These are phyloP conservation scores for Cynanchum wilfordii DNA, from an alignment of 257 asterid genomes.

Conservation along the genomic window DNA sequence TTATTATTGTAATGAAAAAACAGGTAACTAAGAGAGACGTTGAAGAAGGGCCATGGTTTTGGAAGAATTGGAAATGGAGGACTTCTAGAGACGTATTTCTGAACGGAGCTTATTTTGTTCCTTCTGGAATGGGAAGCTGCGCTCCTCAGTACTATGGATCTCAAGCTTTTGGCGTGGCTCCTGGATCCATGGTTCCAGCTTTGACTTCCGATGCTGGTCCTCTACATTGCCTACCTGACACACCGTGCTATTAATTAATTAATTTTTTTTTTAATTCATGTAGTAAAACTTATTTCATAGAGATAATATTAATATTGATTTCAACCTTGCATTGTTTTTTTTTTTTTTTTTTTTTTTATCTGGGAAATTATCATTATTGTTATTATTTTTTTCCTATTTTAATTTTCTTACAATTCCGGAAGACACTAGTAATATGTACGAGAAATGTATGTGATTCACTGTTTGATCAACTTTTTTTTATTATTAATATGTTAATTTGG, in stretches of 20 bases:
- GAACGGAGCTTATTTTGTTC: slow-evolving; percentile 18
- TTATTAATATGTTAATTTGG: no score
- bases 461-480: no score
- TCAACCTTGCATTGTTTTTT: no score
- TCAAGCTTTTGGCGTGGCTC: slow-evolving; percentile 5
- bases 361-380: neutral
- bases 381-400: no score
- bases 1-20: neutral
- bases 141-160: slow-evolving; percentile 5
- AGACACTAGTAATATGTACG: no score
- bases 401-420: no score
- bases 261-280: no score
- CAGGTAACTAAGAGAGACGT: slow-evolving; percentile 14
- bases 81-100: slow-evolving; percentile 8
- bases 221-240: slow-evolving; percentile 3
- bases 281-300: neutral
- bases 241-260: neutral
- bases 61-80: slow-evolving; percentile 23
- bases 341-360: no score
- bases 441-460: no score
- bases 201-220: slow-evolving; percentile 19
- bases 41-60: neutral
- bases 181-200: slow-evolving; percentile 11
- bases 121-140: slow-evolving; percentile 13
- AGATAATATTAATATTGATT: neutral